These are phyloP conservation scores for Tilletia walkeri DNA, from an alignment of 1,284 basidiomycete species.

Conservation along the genomic window DNA sequence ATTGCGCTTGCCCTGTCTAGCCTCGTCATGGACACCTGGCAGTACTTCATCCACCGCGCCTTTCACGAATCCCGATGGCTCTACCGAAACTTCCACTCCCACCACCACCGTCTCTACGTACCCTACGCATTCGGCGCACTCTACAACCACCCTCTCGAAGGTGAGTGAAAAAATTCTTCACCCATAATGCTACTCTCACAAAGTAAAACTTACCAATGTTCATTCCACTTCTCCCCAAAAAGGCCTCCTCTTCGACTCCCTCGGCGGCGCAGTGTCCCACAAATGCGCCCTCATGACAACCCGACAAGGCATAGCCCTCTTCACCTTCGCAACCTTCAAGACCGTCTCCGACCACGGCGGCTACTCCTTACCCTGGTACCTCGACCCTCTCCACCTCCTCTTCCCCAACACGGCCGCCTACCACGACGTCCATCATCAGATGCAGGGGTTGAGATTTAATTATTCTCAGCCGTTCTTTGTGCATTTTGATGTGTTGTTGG, in stretches of 20 bases:
- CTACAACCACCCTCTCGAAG: slow-evolving; percentile 94
- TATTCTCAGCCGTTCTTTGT: slow-evolving; percentile 87
- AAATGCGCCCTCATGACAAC: slow-evolving; percentile 69
- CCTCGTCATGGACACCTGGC: slow-evolving; percentile 95
- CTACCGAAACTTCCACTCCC: slow-evolving; percentile 88
- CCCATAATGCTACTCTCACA: too few species aligned
- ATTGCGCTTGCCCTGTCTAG: slow-evolving; percentile 59
- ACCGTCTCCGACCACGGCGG: slow-evolving; percentile 98
- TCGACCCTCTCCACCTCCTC: slow-evolving; percentile 69
- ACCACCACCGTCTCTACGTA: slow-evolving; percentile 93
- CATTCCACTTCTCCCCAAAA: neutral
- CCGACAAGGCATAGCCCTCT: slow-evolving; percentile 76
- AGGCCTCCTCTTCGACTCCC: slow-evolving; percentile 83
- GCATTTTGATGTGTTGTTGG: slow-evolving; percentile 63
- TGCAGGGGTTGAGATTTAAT: slow-evolving; percentile 90
- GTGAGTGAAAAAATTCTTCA: slow-evolving; percentile 20
- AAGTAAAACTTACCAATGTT: neutral
- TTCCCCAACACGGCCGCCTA: slow-evolving; percentile 95
- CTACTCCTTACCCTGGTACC: slow-evolving; percentile 83
- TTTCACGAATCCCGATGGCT: slow-evolving; percentile 90
- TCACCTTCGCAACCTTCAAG: slow-evolving; percentile 80
- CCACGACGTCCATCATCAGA: slow-evolving; percentile 94
- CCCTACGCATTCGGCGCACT: slow-evolving; percentile 95
- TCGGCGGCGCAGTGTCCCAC: slow-evolving; percentile 79
- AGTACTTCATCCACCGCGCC: slow-evolving; percentile 89